A percentile compares a stretch with the other conserved stretches of the same genome.
phyloP scores from a whole-genome alignment of 768 basidiomycete species.

The Tylopilus plumbeoviolaceoides region DNA sequence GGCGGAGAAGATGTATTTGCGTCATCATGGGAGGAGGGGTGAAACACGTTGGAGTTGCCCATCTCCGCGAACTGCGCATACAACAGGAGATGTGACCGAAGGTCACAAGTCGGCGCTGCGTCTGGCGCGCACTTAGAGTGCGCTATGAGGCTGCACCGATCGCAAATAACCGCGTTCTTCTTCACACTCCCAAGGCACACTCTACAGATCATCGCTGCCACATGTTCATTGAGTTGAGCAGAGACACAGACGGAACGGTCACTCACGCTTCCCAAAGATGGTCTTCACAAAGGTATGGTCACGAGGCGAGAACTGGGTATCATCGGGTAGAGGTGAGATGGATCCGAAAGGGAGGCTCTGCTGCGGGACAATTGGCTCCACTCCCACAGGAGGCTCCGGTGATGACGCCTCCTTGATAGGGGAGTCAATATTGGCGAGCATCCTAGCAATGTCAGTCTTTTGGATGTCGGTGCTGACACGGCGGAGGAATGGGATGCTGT shows the following conservation, averaged over 20 bases:
- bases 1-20: constrained; percentile 16
- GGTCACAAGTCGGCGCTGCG: constrained; percentile 77
- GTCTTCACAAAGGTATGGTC: constrained; percentile 89
- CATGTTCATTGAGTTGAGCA: constrained; percentile 7
- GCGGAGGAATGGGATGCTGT: constrained; percentile 92
- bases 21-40: constrained; percentile 50
- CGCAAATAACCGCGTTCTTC: constrained; percentile 84
- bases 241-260: not conserved
- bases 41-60: constrained; percentile 41
- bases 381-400: constrained; percentile 42
- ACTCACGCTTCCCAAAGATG: constrained; percentile 86
- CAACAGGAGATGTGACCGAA: constrained; percentile 73
- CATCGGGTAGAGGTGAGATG: constrained; percentile 26
- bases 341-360: constrained; percentile 39
- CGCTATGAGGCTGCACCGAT: constrained; percentile 84
- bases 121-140: constrained; percentile 73
- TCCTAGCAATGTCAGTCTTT: constrained; percentile 61
- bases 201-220: constrained; percentile 77
- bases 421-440: constrained; percentile 39
- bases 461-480: constrained; percentile 86
- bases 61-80: constrained; percentile 78
- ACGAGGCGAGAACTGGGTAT: constrained; percentile 50
- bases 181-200: constrained; percentile 79
- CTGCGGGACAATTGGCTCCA: constrained; percentile 35
- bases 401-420: constrained; percentile 35